Evolutionary conservation across 2,329 filamentous ascomycete genomes (phyloP).

Genomic region (Emergomyces orientalis): DNA sequence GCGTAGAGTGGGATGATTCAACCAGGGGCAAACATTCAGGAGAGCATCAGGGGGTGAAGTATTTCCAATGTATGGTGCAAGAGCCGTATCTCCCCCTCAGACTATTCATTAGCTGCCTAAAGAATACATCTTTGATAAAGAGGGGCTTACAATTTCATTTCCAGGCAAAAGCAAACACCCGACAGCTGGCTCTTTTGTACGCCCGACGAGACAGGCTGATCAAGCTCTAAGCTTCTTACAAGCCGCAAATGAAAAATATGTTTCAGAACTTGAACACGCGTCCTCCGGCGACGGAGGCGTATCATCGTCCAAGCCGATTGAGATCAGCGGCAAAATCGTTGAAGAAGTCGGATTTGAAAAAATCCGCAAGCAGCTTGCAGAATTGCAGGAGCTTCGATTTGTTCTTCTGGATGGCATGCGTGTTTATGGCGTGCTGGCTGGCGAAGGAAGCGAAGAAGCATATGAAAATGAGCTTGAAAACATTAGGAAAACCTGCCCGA

Average conservation of each 20-base stretch:
- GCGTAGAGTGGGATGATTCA: conserved; percentile 92
- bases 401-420: conserved; percentile 72
- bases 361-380: conserved; percentile 67
- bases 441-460: conserved; percentile 15
- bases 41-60: conserved; percentile 64
- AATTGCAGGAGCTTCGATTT: conserved; percentile 66
- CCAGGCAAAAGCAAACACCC: conserved; percentile 53
- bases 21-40: conserved; percentile 84
- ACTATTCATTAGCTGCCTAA: not conserved
- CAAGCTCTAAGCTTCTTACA: conserved; percentile 62
- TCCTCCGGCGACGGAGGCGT: not conserved
- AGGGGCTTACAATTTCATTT: conserved; percentile 17
- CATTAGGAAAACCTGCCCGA: conserved; percentile 49
- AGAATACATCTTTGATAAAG: not conserved
- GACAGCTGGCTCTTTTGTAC: conserved; percentile 77
- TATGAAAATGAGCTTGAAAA: conserved; percentile 30
- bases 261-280: conserved; percentile 41
- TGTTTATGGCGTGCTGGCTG: conserved; percentile 39
- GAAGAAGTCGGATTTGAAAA: conserved; percentile 96
- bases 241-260: conserved; percentile 78
- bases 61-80: conserved; percentile 62
- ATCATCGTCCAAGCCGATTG: conserved; percentile 44
- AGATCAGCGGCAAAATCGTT: conserved; percentile 71
- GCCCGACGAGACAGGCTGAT: conserved; percentile 64
- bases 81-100: not conserved